These are phyloP conservation scores for Taphrina confusa DNA, from an alignment of 1,139 yeast genomes.

Conservation along the genomic window DNA sequence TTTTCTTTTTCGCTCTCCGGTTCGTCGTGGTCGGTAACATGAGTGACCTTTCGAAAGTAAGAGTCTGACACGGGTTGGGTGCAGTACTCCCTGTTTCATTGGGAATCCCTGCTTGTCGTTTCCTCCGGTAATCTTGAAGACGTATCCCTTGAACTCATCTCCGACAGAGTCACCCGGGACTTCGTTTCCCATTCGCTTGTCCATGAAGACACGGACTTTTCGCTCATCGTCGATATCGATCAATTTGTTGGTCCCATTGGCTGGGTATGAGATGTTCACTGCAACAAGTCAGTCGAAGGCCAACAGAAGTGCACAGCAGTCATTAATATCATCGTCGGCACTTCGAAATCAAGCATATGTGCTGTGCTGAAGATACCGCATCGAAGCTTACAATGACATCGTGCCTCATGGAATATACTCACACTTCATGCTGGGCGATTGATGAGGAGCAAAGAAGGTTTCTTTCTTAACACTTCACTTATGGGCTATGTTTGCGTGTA, in stretches of 20 bases:
- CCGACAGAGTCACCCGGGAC: constrained; percentile 98
- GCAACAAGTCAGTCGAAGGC: constrained; percentile 6
- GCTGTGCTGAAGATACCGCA: not conserved
- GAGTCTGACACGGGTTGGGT: constrained; percentile 99
- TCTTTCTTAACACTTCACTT: not conserved
- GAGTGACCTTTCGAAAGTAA: constrained; percentile 92
- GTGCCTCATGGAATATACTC: constrained; percentile 5
- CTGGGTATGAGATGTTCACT: constrained; percentile 95
- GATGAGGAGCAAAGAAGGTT: not conserved
- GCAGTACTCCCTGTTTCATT: constrained; percentile 96
- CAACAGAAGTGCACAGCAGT: not conserved
- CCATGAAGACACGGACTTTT: constrained; percentile 97
- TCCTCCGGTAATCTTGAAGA: constrained; percentile 99
- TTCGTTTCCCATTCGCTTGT: constrained; percentile 99
- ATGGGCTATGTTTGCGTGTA: constrained; percentile 6
- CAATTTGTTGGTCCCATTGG: constrained; percentile 99
- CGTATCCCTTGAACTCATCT: constrained; percentile 99
- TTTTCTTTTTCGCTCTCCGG: constrained; percentile 99
- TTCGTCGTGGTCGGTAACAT: constrained; percentile 99
- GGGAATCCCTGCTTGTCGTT: constrained; percentile 99
- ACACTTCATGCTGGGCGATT: constrained; percentile 30
- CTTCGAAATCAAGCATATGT: not conserved
- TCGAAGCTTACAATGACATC: not conserved
- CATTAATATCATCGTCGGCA: not conserved
- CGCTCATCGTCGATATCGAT: constrained; percentile 98